These are phyloP conservation scores for Exophiala calicioides DNA, from an alignment of 2,329 filamentous ascomycete species.

Conservation along the genomic window DNA sequence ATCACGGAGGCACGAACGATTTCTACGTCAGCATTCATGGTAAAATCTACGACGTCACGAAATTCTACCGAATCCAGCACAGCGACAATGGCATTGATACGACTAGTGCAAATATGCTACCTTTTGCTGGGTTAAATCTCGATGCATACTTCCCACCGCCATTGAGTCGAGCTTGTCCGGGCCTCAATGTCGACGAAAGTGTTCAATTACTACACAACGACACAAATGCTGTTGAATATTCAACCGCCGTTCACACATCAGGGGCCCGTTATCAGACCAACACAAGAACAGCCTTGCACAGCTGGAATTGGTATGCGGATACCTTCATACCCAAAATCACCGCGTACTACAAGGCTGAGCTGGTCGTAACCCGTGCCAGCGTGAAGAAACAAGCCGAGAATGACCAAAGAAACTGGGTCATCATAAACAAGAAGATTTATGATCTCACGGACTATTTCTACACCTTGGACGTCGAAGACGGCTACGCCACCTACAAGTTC, in stretches of 20 bases:
- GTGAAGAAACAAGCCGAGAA: constrained; percentile 68
- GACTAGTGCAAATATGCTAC: constrained; percentile 66
- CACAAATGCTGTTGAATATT: constrained; percentile 64
- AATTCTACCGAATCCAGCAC: constrained; percentile 84
- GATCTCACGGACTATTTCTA: constrained; percentile 92
- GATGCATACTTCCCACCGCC: constrained; percentile 85
- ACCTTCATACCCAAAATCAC: constrained; percentile 77
- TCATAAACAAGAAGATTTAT: constrained; percentile 74
- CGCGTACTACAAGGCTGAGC: constrained; percentile 81
- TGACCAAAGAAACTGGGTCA: constrained; percentile 74
- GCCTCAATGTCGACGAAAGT: constrained; percentile 64
- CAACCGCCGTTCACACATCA: constrained; percentile 67
- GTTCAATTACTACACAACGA: constrained; percentile 54
- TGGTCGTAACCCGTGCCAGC: constrained; percentile 67
- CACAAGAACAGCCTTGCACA: constrained; percentile 58
- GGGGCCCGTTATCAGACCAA: constrained; percentile 61
- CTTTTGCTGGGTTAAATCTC: constrained; percentile 74
- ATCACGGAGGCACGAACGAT: constrained; percentile 71
- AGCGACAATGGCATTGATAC: constrained; percentile 70
- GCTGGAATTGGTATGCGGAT: constrained; percentile 74
- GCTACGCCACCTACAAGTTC: constrained; percentile 65
- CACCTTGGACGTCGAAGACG: constrained; percentile 63
- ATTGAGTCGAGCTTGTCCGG: constrained; percentile 70
- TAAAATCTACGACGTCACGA: constrained; percentile 85
- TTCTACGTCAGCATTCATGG: constrained; percentile 88